Evolutionary conservation across 106 monocot species (phyloP).

Genomic region (Acorus calamus): DNA sequence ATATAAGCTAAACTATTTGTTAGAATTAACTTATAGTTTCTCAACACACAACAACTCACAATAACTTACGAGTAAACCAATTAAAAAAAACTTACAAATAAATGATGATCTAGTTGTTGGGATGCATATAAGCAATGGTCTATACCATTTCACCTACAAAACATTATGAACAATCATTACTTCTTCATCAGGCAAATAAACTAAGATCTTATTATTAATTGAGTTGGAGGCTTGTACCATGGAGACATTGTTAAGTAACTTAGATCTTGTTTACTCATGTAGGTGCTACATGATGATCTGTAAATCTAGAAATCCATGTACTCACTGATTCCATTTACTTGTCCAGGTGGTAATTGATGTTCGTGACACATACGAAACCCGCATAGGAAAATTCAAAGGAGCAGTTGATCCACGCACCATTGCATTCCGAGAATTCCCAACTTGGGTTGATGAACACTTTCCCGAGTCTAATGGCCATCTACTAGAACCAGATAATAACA

Average conservation of each 20-base stretch:
- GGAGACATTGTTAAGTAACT: neutral
- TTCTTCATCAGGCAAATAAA: no score
- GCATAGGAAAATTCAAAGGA: constrained; percentile 84
- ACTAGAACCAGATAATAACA: neutral
- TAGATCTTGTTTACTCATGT: neutral
- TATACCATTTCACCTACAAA: no score
- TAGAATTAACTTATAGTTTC: no score
- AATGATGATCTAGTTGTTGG: no score
- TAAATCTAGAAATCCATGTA: neutral
- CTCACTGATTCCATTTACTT: neutral
- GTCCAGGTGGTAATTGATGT: constrained; percentile 84
- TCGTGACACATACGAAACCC: constrained; percentile 79
- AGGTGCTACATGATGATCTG: neutral
- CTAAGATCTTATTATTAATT: no score
- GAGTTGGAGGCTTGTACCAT: no score
- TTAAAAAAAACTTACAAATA: no score
- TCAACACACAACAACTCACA: no score
- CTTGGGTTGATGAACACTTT: constrained; percentile 80
- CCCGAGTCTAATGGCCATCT: constrained; percentile 7
- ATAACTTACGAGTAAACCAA: no score
- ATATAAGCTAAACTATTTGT: no score
- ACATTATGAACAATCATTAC: no score
- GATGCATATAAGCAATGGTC: no score
- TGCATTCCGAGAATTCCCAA: constrained; percentile 77
- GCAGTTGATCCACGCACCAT: constrained; percentile 86